Base-by-base conservation (phyloP, 2,329 filamentous ascomycete genomes). In the Xylaria sp. region DNA sequence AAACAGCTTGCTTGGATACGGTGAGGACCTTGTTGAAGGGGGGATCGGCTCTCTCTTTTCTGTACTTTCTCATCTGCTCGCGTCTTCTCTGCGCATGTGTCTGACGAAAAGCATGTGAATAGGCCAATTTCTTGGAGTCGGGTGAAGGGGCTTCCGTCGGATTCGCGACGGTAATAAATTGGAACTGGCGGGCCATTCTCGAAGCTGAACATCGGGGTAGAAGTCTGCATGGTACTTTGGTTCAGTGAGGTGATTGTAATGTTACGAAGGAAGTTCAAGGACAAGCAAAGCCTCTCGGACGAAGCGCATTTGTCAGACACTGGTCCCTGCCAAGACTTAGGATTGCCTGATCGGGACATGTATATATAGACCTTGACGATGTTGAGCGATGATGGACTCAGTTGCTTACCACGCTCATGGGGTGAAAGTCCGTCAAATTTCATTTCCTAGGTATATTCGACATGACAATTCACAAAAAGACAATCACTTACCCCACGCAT, bases 61-160 rank as follows among this genome's bases (percentile, higher is more conserved):
- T 45, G 6, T 47, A 49, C 40, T 23, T 57, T 42, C 49, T 15
- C 6, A 43, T 57, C 21, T 17, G 54, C 28, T 23, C 17, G 19
- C 43, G 54, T 49, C 54, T 33, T 57, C 28, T 57, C 54, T 7
- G 28, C 31, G 54, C 54, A 25, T 57, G 54, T 25, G 43, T 43
- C 12, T 57, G 54, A 19, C 42, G 54, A 33, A 57, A 47, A 35
- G 43, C 54, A 21, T 49, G 54, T 40, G 54, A 47, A 49, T 57
- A 45, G 45, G 28, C 43, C 15, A 49, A 42, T 40, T 57, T 57
- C 28, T 45, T 45, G 17, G 54, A 57, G 15, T 49, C 42, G 19
- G 43, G 15, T 35, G 54, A 49, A 37, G 17, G 28, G 21, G 28
- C 40, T 47, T 40, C 33, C 17, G 33, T 49, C 33, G 54, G 54